phyloP scores from a whole-genome alignment of 345 rosid genomes.

The Citrus medica region DNA sequence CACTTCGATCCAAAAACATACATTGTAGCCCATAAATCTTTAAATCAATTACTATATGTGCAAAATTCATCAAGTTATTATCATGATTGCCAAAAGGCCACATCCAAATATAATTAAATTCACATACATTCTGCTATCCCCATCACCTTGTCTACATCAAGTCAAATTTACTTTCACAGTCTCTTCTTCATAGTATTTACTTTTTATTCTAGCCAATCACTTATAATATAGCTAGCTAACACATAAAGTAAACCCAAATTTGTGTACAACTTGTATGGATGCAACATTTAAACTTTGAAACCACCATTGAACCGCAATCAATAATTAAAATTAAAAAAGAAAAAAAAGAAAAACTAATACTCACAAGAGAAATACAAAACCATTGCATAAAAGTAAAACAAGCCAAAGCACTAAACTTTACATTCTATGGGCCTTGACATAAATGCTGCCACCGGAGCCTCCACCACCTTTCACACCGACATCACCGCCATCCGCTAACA shows the following conservation, averaged over 20 bases:
- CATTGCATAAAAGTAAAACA: not conserved
- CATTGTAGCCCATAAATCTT: not conserved
- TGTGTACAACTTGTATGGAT: not conserved
- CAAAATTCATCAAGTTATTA: not conserved
- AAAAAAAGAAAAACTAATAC: not conserved
- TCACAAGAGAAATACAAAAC: not conserved
- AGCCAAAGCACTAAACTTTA: conserved; percentile 17
- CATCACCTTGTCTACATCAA: no score
- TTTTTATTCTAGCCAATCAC: not conserved
- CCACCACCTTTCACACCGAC: conserved; percentile 65
- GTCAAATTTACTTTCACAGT: no score
- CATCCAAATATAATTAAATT: not conserved
- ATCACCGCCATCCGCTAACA: conserved; percentile 57
- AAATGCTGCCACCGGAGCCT: conserved; percentile 73
- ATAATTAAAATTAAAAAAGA: not conserved
- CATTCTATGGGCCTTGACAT: conserved; percentile 56
- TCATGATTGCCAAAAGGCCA: not conserved
- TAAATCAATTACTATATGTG: not conserved
- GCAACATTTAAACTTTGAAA: not conserved
- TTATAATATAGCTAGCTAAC: not conserved
- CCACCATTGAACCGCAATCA: not conserved
- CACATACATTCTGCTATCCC: not conserved
- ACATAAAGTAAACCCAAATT: not conserved
- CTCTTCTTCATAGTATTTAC: no score
- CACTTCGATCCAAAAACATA: not conserved